Evolutionary conservation across 1,284 basidiomycete species (phyloP).

Genomic region (Heterobasidion annosum): DNA sequence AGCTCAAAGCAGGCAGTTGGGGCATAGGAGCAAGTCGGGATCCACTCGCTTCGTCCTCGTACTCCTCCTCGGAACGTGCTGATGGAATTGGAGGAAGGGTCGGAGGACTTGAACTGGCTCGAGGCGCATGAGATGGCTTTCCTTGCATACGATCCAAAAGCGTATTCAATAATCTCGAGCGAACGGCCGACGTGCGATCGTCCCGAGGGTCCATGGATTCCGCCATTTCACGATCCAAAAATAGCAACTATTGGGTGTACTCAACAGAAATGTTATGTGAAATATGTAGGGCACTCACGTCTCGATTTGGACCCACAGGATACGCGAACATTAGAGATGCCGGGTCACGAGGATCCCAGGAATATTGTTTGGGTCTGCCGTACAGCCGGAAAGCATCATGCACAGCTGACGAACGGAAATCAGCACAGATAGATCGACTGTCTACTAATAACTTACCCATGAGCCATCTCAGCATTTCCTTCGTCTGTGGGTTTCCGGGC

Average conservation of each 20-base stretch:
- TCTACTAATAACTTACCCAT: slow-evolving; percentile 44
- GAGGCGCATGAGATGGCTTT: background rate
- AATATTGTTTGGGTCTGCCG: slow-evolving; percentile 76
- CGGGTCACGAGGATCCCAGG: slow-evolving; percentile 80
- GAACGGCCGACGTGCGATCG: slow-evolving; percentile 64
- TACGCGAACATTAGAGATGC: slow-evolving; percentile 76
- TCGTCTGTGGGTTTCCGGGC: slow-evolving; percentile 32
- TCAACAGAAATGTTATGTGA: slow-evolving; percentile 6
- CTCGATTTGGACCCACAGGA: slow-evolving; percentile 65
- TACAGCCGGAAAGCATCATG: slow-evolving; percentile 86
- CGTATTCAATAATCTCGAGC: slow-evolving; percentile 54
- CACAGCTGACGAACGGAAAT: slow-evolving; percentile 39
- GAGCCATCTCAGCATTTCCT: slow-evolving; percentile 93
- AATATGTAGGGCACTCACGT: slow-evolving; percentile 37
- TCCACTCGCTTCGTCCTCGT: background rate
- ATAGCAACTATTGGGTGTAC: slow-evolving; percentile 54
- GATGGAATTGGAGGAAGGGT: slow-evolving; percentile 18
- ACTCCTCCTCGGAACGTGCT: background rate
- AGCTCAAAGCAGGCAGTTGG: slow-evolving; percentile 25
- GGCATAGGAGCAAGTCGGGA: slow-evolving; percentile 7
- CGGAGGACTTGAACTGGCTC: slow-evolving; percentile 11
- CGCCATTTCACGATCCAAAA: slow-evolving; percentile 82
- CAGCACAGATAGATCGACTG: slow-evolving; percentile 12
- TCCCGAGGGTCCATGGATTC: slow-evolving; percentile 75
- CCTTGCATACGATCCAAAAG: slow-evolving; percentile 57